Conservation (phyloP, 2,329 filamentous ascomycete genomes). For the Dryadomyces quercus-mongolicae region DNA sequence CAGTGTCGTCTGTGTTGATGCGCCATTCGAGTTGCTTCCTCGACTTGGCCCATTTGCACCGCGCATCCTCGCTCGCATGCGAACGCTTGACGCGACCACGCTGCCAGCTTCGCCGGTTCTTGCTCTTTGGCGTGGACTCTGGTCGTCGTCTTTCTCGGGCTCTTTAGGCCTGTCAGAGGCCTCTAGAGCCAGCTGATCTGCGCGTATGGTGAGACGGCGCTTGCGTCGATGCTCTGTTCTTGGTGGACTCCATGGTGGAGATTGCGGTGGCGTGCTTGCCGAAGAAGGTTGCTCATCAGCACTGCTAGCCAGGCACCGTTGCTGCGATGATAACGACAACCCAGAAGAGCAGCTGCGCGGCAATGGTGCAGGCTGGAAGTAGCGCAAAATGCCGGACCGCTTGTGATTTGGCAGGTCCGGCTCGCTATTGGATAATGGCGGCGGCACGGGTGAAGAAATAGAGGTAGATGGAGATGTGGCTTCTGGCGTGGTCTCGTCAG, state of each 20-base stretch:
- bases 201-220: slow-evolving; percentile 10
- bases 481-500: neutral
- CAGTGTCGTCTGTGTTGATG: slow-evolving; percentile 25
- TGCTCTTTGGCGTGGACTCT: neutral
- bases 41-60: neutral
- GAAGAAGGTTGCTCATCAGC: neutral
- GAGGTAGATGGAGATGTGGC: neutral
- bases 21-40: neutral
- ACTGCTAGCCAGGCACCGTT: neutral
- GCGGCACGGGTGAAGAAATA: too few species aligned
- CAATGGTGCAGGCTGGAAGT: slow-evolving; percentile 9
- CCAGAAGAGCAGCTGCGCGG: neutral
- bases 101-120: neutral
- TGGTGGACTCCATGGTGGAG: slow-evolving; percentile 3
- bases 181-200: neutral
- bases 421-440: too few species aligned
- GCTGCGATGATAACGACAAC: slow-evolving; percentile 1
- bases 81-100: slow-evolving; percentile 3
- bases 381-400: slow-evolving; percentile 10
- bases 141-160: neutral
- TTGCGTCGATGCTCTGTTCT: slow-evolving; percentile 8
- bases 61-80: slow-evolving; percentile 5
- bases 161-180: neutral
- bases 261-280: neutral
- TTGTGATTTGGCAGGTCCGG: neutral